phyloP scores from a whole-genome alignment of 345 rosid genomes.

The Excoecaria agallocha region DNA sequence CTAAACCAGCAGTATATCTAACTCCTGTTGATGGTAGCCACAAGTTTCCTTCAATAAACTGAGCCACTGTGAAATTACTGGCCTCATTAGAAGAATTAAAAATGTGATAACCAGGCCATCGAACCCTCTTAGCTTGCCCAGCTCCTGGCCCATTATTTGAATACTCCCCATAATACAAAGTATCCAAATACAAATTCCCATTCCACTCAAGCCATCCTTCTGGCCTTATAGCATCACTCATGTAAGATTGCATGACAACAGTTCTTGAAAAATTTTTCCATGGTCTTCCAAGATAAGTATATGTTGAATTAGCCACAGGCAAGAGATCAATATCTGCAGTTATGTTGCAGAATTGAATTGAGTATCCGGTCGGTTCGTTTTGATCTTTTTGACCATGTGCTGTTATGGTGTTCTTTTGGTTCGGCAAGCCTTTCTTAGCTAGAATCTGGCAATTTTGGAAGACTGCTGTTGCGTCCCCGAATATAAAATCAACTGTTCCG shows the following conservation, averaged over 20 bases:
- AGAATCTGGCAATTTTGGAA: conserved; percentile 35
- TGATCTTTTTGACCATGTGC: conserved; percentile 39
- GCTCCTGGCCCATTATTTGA: conserved; percentile 29
- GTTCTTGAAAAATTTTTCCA: conserved; percentile 40
- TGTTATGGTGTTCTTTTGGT: conserved; percentile 37
- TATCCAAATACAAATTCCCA: conserved; percentile 24
- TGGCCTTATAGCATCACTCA: conserved; percentile 25
- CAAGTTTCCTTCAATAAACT: conserved; percentile 33
- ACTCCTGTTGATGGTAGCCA: conserved; percentile 36
- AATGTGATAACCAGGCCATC: conserved; percentile 31
- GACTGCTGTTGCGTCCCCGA: conserved; percentile 36
- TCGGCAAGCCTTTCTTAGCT: conserved; percentile 20
- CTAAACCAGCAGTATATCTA: conserved; percentile 16
- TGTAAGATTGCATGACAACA: conserved; percentile 30
- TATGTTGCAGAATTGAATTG: conserved; percentile 34
- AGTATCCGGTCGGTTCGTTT: conserved; percentile 30
- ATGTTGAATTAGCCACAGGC: conserved; percentile 18
- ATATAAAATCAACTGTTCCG: conserved; percentile 41
- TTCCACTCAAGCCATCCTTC: conserved; percentile 42
- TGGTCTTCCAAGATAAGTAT: conserved; percentile 36
- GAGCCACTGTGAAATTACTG: conserved; percentile 30
- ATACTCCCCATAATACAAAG: conserved; percentile 36
- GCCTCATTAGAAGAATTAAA: conserved; percentile 22
- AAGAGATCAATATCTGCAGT: conserved; percentile 30
- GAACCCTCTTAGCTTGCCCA: conserved; percentile 24